Conservation (phyloP, 2,329 filamentous ascomycete genomes). For the Curvularia hawaiiensis region DNA sequence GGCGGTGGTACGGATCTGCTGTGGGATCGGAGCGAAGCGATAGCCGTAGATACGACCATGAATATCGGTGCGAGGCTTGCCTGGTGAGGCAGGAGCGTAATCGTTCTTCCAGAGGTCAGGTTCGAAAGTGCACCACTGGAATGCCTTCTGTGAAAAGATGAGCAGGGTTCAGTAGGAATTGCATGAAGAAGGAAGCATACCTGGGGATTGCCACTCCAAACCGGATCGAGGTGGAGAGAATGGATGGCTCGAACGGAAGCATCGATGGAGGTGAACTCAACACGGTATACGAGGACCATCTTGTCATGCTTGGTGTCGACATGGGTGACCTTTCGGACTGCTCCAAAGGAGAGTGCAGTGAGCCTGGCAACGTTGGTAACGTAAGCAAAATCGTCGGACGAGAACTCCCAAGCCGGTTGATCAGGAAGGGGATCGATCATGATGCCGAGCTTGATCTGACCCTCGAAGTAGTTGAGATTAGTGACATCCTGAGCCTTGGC, state of each 20-base stretch:
- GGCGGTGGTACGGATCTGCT: slow-evolving; percentile 7
- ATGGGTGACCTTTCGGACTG: slow-evolving; percentile 26
- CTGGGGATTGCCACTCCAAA: slow-evolving; percentile 20
- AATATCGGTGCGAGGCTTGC: slow-evolving; percentile 28
- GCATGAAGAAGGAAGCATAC: slow-evolving; percentile 17
- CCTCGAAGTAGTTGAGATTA: slow-evolving; percentile 38
- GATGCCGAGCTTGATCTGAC: slow-evolving; percentile 35
- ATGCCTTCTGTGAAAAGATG: slow-evolving; percentile 29
- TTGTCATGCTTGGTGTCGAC: slow-evolving; percentile 22
- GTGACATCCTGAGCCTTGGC: slow-evolving; percentile 34
- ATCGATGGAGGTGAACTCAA: slow-evolving; percentile 41
- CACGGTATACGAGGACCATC: slow-evolving; percentile 31
- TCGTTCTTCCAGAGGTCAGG: slow-evolving; percentile 27
- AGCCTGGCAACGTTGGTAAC: slow-evolving; percentile 21
- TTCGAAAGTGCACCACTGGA: slow-evolving; percentile 25
- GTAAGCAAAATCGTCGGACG: slow-evolving; percentile 18
- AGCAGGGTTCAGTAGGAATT: slow-evolving; percentile 14
- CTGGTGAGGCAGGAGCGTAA: slow-evolving; percentile 26
- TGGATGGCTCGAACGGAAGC: slow-evolving; percentile 35
- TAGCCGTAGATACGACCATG: slow-evolving; percentile 30
- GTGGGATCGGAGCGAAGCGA: slow-evolving; percentile 10
- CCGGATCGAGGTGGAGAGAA: slow-evolving; percentile 15
- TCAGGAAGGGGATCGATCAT: slow-evolving; percentile 25
- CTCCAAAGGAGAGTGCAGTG: slow-evolving; percentile 25
- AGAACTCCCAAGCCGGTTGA: slow-evolving; percentile 20